A percentile compares a stretch with the other conserved stretches of the same genome.
phyloP scores from a whole-genome alignment of 2,329 filamentous ascomycete species.

The Fusarium clavum region DNA sequence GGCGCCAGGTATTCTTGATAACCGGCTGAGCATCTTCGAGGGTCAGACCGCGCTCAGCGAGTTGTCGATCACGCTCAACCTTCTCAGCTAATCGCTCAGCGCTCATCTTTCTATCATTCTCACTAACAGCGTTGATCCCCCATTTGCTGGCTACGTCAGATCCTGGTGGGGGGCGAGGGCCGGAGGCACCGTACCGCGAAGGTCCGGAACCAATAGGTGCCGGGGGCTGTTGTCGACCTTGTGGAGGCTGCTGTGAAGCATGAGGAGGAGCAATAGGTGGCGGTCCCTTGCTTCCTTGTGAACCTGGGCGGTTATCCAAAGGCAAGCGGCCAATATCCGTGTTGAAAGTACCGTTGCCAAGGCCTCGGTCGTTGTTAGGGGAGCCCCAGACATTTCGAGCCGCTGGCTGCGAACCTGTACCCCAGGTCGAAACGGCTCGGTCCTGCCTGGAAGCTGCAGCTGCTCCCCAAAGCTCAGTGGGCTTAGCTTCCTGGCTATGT shows the following conservation, averaged over 20 bases:
- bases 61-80: constrained; percentile 57
- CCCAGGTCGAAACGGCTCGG: constrained; percentile 62
- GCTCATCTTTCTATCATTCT: constrained; percentile 60
- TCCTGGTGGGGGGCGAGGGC: constrained; percentile 47
- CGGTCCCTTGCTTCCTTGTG: constrained; percentile 55
- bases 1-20: constrained; percentile 68
- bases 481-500: constrained; percentile 50
- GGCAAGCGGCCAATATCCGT: constrained; percentile 65
- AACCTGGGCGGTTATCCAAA: constrained; percentile 51
- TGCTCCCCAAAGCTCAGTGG: constrained; percentile 54
- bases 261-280: constrained; percentile 59
- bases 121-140: constrained; percentile 55
- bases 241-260: constrained; percentile 41
- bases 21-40: constrained; percentile 59
- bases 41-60: constrained; percentile 58
- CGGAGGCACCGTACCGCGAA: constrained; percentile 46
- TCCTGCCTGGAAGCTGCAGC: constrained; percentile 57
- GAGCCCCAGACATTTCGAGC: constrained; percentile 79
- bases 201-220: constrained; percentile 50
- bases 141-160: constrained; percentile 56
- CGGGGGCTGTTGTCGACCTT: constrained; percentile 47
- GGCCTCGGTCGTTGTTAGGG: constrained; percentile 75
- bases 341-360: constrained; percentile 83
- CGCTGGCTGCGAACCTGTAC: constrained; percentile 56
- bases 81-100: constrained; percentile 55